Evolutionary conservation across 768 basidiomycete species (phyloP), one percentile per base, ranked within the genome.

Genomic region (Pleurotus pulmonarius): DNA sequence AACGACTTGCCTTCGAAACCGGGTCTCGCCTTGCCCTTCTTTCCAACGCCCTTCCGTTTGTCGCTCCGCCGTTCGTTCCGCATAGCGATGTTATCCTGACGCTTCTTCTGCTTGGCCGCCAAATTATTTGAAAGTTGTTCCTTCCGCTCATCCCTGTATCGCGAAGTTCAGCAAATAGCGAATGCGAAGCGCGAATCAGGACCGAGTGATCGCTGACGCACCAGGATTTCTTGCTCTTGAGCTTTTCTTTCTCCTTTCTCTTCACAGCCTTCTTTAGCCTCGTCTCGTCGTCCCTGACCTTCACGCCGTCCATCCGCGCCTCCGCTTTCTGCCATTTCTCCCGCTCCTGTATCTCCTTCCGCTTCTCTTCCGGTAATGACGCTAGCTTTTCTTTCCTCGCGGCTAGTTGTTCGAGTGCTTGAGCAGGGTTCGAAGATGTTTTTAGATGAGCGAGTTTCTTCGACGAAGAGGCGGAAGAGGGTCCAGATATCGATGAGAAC

Each of bases 231-330:
- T 90, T 91, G 58, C 86, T 85, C 75, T 91, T 94, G 20, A 58
- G 64, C 68, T 98, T 98, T 63, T 86, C 86, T 70, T 96, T 95
- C 71, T 97, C 96, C 60, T 91, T 87, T 68, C 91, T 77, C 77
- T 97, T 98, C 6, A 83, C 85, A 41, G 94, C 94, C 75, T 97
- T 98, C 76, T 96, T 98, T 64, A 99, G 69, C 45, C 87, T 75
- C 1, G 62, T 67, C 67, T 93, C 92, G 62, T 95, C 91, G 63
- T 98, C 97, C 48, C 82, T 83, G 26, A 99, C 86, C 71, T 98
- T 99, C 47, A 87, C 87, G 2, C 97, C 97, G 55, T 91, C 92
- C 57, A 97, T 75, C 48, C 92, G 80, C 26, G 92, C 86, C 65
- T 87, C 85, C 0, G 95, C 94, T 72, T 95, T 96, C 48, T 84